Evolutionary conservation across 1,139 yeast genomes (phyloP).

Genomic region (Kodamaea sp.): DNA sequence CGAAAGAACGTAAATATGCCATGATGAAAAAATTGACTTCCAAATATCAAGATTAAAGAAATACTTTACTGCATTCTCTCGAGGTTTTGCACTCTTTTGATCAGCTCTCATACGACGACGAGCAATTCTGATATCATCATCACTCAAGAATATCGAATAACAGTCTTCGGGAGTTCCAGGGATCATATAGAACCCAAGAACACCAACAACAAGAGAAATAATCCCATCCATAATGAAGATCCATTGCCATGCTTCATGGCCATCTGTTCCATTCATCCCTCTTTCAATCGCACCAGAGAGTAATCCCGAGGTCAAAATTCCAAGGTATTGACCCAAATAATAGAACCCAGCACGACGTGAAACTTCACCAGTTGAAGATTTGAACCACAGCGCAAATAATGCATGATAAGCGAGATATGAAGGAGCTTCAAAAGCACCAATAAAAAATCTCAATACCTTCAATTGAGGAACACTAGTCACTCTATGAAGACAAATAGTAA

Average conservation of each 20-base stretch:
- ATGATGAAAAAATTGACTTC: conserved; percentile 48
- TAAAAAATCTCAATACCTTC: conserved; percentile 55
- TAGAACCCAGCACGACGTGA: conserved; percentile 59
- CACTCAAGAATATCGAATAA: conserved; percentile 52
- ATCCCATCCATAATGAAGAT: conserved; percentile 66
- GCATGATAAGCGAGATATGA: conserved; percentile 59
- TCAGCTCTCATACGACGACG: conserved; percentile 51
- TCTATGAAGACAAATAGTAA: conserved; percentile 53
- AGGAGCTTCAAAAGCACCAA: conserved; percentile 63
- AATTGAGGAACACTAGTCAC: conserved; percentile 46
- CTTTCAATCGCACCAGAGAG: conserved; percentile 59
- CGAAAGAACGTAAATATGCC: conserved; percentile 52
- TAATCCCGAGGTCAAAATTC: conserved; percentile 60
- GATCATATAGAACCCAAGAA: conserved; percentile 56
- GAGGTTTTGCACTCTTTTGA: conserved; percentile 31
- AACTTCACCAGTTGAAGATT: conserved; percentile 48
- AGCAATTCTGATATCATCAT: conserved; percentile 63
- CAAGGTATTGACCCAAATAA: conserved; percentile 58
- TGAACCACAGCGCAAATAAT: conserved; percentile 61
- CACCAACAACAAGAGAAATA: conserved; percentile 56
- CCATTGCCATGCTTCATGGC: conserved; percentile 70
- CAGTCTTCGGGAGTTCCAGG: conserved; percentile 71
- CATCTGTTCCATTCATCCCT: conserved; percentile 42
- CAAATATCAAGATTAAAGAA: conserved; percentile 36
- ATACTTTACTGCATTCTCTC: conserved; percentile 24